Evolutionary conservation across 106 monocot genomes (phyloP).

Genomic region (Agapanthus africanus): DNA sequence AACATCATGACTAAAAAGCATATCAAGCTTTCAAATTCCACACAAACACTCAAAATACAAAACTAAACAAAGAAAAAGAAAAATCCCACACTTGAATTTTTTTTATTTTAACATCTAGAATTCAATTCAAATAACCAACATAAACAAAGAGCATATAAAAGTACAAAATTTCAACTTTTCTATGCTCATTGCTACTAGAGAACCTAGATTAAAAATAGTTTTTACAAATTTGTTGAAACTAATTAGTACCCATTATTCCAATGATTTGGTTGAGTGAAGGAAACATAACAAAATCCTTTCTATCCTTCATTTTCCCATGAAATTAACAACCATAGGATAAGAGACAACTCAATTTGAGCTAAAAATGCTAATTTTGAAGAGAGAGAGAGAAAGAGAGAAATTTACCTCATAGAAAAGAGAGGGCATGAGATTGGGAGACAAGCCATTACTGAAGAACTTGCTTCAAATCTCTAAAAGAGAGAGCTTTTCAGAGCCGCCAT

Average conservation of each 20-base stretch:
- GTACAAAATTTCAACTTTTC: neutral
- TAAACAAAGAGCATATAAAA: neutral
- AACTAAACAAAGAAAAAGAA: neutral
- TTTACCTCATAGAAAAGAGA: slow-evolving; percentile 22
- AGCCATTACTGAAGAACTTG: slow-evolving; percentile 10
- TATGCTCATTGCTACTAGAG: neutral
- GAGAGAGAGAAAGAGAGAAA: neutral
- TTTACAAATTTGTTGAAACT: neutral
- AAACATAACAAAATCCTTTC: slow-evolving; percentile 1
- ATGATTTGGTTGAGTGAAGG: neutral
- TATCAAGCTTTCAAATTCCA: neutral
- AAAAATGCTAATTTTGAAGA: neutral
- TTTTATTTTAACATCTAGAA: neutral
- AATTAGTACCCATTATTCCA: slow-evolving; percentile 1
- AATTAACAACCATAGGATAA: neutral
- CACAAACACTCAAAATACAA: neutral
- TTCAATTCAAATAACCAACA: neutral
- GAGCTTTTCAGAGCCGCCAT: neutral
- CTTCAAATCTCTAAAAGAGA: neutral
- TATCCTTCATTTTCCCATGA: neutral
- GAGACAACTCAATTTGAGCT: neutral
- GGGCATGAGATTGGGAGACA: slow-evolving; percentile 15
- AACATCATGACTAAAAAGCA: neutral
- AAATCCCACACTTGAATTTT: neutral
- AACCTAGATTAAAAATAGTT: neutral